Conservation (phyloP, 345 rosid genomes). For the Syzygium aqueum region DNA sequence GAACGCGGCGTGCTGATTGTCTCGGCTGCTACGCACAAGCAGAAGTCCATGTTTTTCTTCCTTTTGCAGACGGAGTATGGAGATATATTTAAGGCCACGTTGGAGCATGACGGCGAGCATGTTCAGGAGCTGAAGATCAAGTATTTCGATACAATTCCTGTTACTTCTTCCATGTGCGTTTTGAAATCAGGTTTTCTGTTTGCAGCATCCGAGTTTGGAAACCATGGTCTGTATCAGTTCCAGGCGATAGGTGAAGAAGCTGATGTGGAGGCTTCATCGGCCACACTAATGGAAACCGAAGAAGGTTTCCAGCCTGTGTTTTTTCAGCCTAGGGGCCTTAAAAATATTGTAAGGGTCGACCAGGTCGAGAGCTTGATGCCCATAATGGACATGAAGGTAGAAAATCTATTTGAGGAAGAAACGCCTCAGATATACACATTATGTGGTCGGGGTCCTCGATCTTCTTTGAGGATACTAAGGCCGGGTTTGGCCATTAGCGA, state of each 20-base stretch:
- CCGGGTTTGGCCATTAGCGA: slow-evolving; percentile 95
- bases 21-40: slow-evolving; percentile 86
- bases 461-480: slow-evolving; percentile 80
- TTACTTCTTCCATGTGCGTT: slow-evolving; percentile 77
- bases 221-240: slow-evolving; percentile 92
- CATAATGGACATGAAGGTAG: slow-evolving; percentile 89
- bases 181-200: slow-evolving; percentile 84
- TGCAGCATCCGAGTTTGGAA: slow-evolving; percentile 94
- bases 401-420: slow-evolving; percentile 93
- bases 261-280: slow-evolving; percentile 87
- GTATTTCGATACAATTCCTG: slow-evolving; percentile 93
- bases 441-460: slow-evolving; percentile 97
- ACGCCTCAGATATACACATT: slow-evolving; percentile 88
- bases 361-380: slow-evolving; percentile 98
- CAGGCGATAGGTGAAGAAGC: slow-evolving; percentile 87
- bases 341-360: slow-evolving; percentile 92
- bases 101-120: slow-evolving; percentile 65
- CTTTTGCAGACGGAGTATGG: slow-evolving; percentile 96
- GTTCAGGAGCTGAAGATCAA: slow-evolving; percentile 83
- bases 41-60: slow-evolving; percentile 85
- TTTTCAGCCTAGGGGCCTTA: slow-evolving; percentile 87
- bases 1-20: slow-evolving; percentile 92
- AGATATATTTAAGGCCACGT: slow-evolving; percentile 79
- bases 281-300: slow-evolving; percentile 88
- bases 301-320: slow-evolving; percentile 95